phyloP scores from a whole-genome alignment of 208 protist genomes.

The Leptomonas pyrrhocoris region DNA sequence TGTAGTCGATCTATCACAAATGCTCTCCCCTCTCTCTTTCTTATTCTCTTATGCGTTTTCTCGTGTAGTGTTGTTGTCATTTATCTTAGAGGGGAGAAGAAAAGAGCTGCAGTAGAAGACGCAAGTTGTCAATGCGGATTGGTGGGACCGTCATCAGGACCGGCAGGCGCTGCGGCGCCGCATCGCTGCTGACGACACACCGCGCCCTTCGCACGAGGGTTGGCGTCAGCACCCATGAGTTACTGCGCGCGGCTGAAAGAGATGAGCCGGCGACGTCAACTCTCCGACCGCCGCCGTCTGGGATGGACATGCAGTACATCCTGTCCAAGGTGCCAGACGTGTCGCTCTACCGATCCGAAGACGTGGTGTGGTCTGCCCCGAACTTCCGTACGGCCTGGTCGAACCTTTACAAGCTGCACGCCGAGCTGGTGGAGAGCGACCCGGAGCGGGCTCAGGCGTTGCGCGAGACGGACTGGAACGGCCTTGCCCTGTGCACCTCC shows the following conservation, averaged over 20 bases:
- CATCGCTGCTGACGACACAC: neutral
- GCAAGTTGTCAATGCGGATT: no score
- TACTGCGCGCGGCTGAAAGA: slow-evolving; percentile 16
- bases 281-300: slow-evolving; percentile 31
- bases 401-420: slow-evolving; percentile 38
- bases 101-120: no score
- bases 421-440: slow-evolving; percentile 21
- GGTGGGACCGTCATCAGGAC: no score
- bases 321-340: slow-evolving; percentile 34
- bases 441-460: slow-evolving; percentile 39
- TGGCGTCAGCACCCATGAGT: slow-evolving; percentile 22
- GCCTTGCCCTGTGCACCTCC: slow-evolving; percentile 59
- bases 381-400: slow-evolving; percentile 68
- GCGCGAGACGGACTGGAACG: slow-evolving; percentile 56
- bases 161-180: neutral
- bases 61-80: neutral
- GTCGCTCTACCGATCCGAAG: slow-evolving; percentile 46
- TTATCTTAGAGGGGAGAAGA: no score
- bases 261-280: slow-evolving; percentile 27
- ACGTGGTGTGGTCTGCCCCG: slow-evolving; percentile 48
- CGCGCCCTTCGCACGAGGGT: slow-evolving; percentile 14
- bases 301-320: slow-evolving; percentile 38
- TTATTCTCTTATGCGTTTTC: slow-evolving; percentile 5
- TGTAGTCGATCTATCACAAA: no score
- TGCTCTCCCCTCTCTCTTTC: neutral